Percentiles rank a stretch among this genome's conserved stretches.
Evolutionary conservation across 1,284 basidiomycete genomes (phyloP).

Genomic region (Gomphus sp.): DNA sequence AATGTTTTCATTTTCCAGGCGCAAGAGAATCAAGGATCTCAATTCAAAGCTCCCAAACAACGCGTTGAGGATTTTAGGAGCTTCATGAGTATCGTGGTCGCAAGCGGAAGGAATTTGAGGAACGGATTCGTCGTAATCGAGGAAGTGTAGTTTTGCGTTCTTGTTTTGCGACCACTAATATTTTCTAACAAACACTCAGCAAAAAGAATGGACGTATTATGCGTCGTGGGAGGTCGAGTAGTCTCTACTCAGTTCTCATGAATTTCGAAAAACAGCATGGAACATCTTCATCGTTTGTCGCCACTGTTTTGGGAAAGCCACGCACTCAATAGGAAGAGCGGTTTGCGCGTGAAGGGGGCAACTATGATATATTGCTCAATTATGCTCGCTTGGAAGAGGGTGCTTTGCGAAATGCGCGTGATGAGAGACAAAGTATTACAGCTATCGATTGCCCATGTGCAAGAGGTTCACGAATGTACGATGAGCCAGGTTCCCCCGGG

Average conservation of each 20-base stretch:
- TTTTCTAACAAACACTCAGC: conserved; percentile 13
- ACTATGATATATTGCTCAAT: too few relatives aligned
- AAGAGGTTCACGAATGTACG: conserved; percentile 96
- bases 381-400: conserved; percentile 87
- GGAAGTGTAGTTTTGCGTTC: conserved; percentile 59
- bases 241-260: conserved; percentile 84
- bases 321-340: conserved; percentile 98
- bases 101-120: too few relatives aligned
- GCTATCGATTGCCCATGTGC: conserved; percentile 51
- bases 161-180: background rate
- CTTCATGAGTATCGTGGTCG: too few relatives aligned
- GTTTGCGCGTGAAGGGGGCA: conserved; percentile 75
- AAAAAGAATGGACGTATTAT: too few relatives aligned
- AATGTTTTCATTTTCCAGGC: conserved; percentile 40
- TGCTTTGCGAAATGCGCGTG: conserved; percentile 43
- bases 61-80: too few relatives aligned
- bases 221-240: conserved; percentile 75
- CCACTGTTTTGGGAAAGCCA: conserved; percentile 84
- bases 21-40: conserved; percentile 81
- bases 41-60: conserved; percentile 87
- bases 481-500: too few relatives aligned
- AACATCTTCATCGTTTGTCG: conserved; percentile 81
- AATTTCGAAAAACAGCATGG: conserved; percentile 99
- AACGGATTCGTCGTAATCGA: conserved; percentile 84
- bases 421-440: conserved; percentile 41